These are phyloP conservation scores for Populus tremula DNA, from an alignment of 345 rosid species.

Conservation along the genomic window DNA sequence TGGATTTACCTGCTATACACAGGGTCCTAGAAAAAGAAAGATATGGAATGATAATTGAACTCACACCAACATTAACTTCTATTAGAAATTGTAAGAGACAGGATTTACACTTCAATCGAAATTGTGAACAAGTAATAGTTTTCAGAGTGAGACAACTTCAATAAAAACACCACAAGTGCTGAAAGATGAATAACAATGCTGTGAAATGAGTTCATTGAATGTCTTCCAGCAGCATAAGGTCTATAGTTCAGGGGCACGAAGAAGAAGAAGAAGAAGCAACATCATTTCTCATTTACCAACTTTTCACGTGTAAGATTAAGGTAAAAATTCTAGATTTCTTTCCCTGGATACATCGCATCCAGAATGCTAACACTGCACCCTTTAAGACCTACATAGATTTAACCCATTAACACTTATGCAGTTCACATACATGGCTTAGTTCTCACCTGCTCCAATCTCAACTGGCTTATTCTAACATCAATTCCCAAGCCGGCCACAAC, in stretches of 20 bases:
- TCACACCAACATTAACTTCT: background rate
- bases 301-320: background rate
- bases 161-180: background rate
- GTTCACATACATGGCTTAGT: background rate
- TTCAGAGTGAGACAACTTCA: background rate
- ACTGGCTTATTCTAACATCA: constrained; percentile 31
- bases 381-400: background rate
- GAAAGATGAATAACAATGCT: background rate
- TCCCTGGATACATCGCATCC: background rate
- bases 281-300: background rate
- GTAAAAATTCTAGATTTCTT: background rate
- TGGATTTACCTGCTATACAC: background rate
- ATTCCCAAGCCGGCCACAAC: constrained; percentile 25
- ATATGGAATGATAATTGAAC: background rate
- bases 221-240: background rate
- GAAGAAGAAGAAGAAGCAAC: background rate
- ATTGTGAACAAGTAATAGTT: background rate
- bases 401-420: background rate
- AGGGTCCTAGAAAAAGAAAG: background rate
- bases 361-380: background rate
- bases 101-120: background rate
- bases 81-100: background rate
- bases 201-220: background rate
- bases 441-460: constrained; percentile 39
- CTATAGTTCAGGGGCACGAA: background rate